These are phyloP conservation scores for Phytophthora melonis DNA, from an alignment of 352 stramenopile genomes.

Conservation along the genomic window DNA sequence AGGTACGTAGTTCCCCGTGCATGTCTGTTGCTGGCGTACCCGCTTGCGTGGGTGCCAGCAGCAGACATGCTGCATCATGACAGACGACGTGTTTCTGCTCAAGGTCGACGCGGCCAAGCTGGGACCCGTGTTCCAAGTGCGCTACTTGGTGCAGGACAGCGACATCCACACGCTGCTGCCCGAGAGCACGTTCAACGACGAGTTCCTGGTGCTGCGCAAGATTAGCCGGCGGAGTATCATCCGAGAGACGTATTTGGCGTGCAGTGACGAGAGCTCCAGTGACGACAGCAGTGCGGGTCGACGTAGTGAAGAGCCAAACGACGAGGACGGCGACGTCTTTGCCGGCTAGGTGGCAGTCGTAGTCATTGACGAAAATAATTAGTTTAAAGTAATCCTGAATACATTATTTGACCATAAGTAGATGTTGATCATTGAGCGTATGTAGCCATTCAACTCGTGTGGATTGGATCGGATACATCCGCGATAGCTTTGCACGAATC, in stretches of 20 bases:
- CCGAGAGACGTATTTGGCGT: slow-evolving; percentile 24
- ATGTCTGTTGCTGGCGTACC: no score
- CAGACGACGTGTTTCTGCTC: slow-evolving; percentile 24
- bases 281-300: slow-evolving; percentile 7
- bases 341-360: background rate
- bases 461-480: background rate
- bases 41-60: no score
- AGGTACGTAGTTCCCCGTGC: no score
- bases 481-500: background rate
- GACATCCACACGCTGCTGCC: slow-evolving; percentile 15
- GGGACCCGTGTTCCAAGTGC: slow-evolving; percentile 15
- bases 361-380: no score
- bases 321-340: slow-evolving; percentile 15
- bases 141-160: slow-evolving; percentile 19
- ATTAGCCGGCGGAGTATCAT: slow-evolving; percentile 26
- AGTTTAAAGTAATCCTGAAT: no score
- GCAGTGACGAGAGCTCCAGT: slow-evolving; percentile 14
- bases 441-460: slow-evolving; percentile 5
- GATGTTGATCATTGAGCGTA: no score
- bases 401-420: no score
- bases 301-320: slow-evolving; percentile 17
- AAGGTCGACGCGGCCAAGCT: slow-evolving; percentile 27
- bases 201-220: slow-evolving; percentile 28
- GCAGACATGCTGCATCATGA: no score
- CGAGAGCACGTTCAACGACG: slow-evolving; percentile 17